These are phyloP conservation scores for Yamadazyma trypodendri DNA, from an alignment of 1,139 yeast species.

Conservation along the genomic window DNA sequence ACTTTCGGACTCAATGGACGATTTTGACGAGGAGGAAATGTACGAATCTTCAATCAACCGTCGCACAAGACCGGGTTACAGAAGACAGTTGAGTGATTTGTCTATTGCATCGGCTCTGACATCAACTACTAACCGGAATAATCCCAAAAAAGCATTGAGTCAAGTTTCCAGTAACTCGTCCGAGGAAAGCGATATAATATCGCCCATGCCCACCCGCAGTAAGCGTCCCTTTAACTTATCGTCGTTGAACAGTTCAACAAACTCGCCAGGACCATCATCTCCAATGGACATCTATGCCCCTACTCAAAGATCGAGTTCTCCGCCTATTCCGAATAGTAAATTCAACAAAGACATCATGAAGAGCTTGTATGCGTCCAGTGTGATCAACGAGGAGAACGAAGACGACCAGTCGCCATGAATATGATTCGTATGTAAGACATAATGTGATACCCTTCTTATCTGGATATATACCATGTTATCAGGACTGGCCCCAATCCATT, in stretches of 20 bases:
- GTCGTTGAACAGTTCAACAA: not conserved
- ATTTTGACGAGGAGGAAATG: slow-evolving; percentile 34
- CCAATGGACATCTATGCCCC: slow-evolving; percentile 6
- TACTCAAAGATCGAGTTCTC: slow-evolving; percentile 30
- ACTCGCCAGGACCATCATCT: not conserved
- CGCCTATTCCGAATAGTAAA: slow-evolving; percentile 28
- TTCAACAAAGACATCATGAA: slow-evolving; percentile 2
- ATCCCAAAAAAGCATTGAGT: slow-evolving; percentile 19
- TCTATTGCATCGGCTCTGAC: slow-evolving; percentile 38
- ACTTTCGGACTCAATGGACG: slow-evolving; percentile 46
- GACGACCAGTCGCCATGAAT: slow-evolving; percentile 5
- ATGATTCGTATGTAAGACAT: too few relatives aligned
- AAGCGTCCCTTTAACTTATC: slow-evolving; percentile 1
- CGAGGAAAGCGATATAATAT: slow-evolving; percentile 27
- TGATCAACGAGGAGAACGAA: slow-evolving; percentile 23
- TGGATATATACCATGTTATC: too few relatives aligned
- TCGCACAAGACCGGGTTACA: slow-evolving; percentile 30
- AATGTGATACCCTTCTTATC: too few relatives aligned
- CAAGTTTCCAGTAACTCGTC: slow-evolving; percentile 42
- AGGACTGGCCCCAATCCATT: too few relatives aligned
- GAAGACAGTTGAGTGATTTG: slow-evolving; percentile 35
- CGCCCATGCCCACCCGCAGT: slow-evolving; percentile 14
- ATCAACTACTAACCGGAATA: slow-evolving; percentile 14
- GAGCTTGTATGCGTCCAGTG: slow-evolving; percentile 10
- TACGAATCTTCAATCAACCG: slow-evolving; percentile 16